Percentiles rank a stretch among this genome's conserved stretches.
These are phyloP conservation scores for Arabidopsis lyrata DNA, from an alignment of 441 rosid genomes.

Conservation along the genomic window DNA sequence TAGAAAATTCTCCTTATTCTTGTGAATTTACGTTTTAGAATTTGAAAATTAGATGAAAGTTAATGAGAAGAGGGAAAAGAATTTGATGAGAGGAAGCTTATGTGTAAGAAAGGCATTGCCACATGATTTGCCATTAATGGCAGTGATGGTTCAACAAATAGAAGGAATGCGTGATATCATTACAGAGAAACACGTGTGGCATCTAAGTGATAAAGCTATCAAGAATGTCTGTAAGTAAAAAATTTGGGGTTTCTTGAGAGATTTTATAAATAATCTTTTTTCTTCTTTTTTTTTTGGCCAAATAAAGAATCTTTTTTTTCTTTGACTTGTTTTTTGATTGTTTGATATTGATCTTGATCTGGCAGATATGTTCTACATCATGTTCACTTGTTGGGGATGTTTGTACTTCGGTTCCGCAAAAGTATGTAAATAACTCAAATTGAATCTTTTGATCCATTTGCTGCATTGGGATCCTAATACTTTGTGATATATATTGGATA, in stretches of 20 bases:
- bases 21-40: conserved; percentile 1
- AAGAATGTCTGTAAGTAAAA: conserved; percentile 78
- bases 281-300: no score
- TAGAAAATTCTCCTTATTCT: background rate
- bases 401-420: conserved; percentile 79
- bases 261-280: background rate
- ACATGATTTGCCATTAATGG: conserved; percentile 77
- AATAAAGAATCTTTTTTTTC: background rate
- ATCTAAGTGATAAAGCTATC: conserved; percentile 81
- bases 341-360: conserved; percentile 8
- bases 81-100: conserved; percentile 45
- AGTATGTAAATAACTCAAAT: conserved; percentile 46
- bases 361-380: conserved; percentile 79
- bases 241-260: background rate
- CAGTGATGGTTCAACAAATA: conserved; percentile 74
- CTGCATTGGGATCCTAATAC: background rate
- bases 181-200: conserved; percentile 74
- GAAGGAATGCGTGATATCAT: conserved; percentile 77
- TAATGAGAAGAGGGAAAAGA: conserved; percentile 44
- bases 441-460: conserved; percentile 19
- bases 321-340: background rate
- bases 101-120: conserved; percentile 57
- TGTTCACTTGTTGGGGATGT: conserved; percentile 95
- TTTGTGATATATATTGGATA: conserved; percentile 3
- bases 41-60: conserved; percentile 21